These are phyloP conservation scores for Ogataea corticis DNA, from an alignment of 805 yeast genomes.

Conservation along the genomic window DNA sequence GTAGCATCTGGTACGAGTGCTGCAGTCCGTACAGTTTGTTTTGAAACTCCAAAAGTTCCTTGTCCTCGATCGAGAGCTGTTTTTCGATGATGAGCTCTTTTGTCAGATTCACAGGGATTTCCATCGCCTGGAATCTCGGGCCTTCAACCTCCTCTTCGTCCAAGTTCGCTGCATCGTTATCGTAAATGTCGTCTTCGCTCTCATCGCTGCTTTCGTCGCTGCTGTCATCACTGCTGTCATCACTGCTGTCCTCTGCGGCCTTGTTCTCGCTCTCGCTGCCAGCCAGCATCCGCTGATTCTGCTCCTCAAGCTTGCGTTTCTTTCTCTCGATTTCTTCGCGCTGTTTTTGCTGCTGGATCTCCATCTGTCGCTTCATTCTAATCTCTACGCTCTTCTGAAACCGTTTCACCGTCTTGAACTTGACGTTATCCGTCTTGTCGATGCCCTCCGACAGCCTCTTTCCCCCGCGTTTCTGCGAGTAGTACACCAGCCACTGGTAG, in stretches of 20 bases:
- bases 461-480: slow-evolving; percentile 45
- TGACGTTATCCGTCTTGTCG: slow-evolving; percentile 15
- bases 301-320: slow-evolving; percentile 10
- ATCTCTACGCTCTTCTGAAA: slow-evolving; percentile 34
- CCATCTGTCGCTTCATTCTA: slow-evolving; percentile 20
- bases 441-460: slow-evolving; percentile 23
- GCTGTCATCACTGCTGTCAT: slow-evolving; percentile 12
- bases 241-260: slow-evolving; percentile 6
- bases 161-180: too few relatives aligned
- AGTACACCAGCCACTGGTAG: slow-evolving; percentile 50
- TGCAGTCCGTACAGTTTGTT: slow-evolving; percentile 26
- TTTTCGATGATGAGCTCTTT: slow-evolving; percentile 33
- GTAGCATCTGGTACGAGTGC: slow-evolving; percentile 26
- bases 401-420: slow-evolving; percentile 24
- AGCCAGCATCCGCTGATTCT: slow-evolving; percentile 4
- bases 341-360: slow-evolving; percentile 18
- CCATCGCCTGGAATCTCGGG: slow-evolving; percentile 20
- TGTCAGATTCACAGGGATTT: slow-evolving; percentile 21
- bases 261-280: slow-evolving; percentile 5
- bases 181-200: slow-evolving; percentile 3
- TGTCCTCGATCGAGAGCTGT: slow-evolving; percentile 36
- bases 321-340: slow-evolving; percentile 16
- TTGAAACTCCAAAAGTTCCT: slow-evolving; percentile 38
- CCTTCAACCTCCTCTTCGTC: slow-evolving; percentile 10
- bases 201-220: slow-evolving; percentile 9